phyloP scores from a whole-genome alignment of 176 grass and related monocot genomes.

The Avena sativa region DNA sequence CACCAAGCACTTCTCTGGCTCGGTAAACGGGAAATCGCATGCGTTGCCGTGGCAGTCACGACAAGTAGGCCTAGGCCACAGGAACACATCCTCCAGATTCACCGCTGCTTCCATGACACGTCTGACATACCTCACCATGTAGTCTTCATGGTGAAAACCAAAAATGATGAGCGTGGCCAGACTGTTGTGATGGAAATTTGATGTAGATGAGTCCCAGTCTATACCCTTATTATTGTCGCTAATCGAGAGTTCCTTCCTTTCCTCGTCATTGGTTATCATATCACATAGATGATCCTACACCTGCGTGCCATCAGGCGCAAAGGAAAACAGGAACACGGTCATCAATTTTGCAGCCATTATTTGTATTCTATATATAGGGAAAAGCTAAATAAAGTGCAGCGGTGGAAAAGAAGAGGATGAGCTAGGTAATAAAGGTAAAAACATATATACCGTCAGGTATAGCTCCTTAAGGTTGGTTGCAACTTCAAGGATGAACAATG shows the following conservation, averaged over 20 bases:
- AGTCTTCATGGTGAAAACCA: neutral
- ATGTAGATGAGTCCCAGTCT: neutral
- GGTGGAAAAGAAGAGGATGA: neutral
- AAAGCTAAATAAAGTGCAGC: neutral
- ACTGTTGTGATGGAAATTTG: neutral
- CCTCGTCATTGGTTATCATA: neutral
- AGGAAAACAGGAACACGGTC: neutral
- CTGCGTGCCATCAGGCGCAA: neutral
- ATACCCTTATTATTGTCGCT: neutral
- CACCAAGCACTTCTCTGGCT: neutral
- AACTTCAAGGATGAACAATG: neutral
- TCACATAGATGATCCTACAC: neutral
- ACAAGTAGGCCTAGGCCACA: neutral
- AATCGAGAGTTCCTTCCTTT: neutral
- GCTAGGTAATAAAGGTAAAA: neutral
- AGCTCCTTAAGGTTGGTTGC: neutral
- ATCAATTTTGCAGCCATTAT: neutral
- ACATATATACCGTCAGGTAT: neutral
- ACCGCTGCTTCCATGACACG: neutral
- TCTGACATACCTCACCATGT: neutral
- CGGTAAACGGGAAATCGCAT: neutral
- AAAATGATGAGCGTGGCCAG: neutral
- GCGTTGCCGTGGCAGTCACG: neutral
- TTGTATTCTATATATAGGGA: neutral
- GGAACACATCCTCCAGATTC: neutral